Conservation (phyloP, 2,329 filamentous ascomycete genomes). For the Orbilia quercus region DNA sequence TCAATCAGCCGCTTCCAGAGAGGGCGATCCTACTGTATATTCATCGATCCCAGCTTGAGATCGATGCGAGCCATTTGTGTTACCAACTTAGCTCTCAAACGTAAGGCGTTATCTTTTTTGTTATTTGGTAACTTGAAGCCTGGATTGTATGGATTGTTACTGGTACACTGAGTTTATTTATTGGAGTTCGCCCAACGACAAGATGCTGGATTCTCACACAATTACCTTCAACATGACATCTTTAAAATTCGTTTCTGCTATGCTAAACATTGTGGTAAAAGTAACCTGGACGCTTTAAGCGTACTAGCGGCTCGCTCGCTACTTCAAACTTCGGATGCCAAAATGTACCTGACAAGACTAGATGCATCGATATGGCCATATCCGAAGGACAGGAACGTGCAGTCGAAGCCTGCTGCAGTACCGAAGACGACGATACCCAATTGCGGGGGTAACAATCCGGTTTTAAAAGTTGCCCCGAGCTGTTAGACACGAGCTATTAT, state of each 20-base stretch:
- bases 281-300: not conserved
- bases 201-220: too few relatives aligned
- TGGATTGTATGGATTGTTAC: too few relatives aligned
- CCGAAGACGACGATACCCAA: constrained; percentile 1
- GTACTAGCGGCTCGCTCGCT: constrained; percentile 29
- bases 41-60: not conserved
- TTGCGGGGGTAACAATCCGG: constrained; percentile 2
- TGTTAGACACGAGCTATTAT: constrained; percentile 19
- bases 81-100: too few relatives aligned
- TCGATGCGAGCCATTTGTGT: not conserved
- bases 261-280: not conserved
- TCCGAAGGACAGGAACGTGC: constrained; percentile 24
- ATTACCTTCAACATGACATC: too few relatives aligned
- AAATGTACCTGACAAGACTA: constrained; percentile 34
- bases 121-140: too few relatives aligned
- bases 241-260: constrained; percentile 2
- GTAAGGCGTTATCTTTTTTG: too few relatives aligned
- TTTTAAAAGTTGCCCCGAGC: constrained; percentile 24
- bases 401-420: constrained; percentile 21
- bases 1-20: constrained; percentile 10
- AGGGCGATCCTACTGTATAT: not conserved
- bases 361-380: constrained; percentile 2
- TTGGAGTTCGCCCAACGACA: too few relatives aligned
- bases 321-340: constrained; percentile 2
- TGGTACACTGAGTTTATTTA: too few relatives aligned